These are phyloP conservation scores for Ceratocystis huliohia DNA, from an alignment of 2,329 filamentous ascomycete genomes.

Conservation along the genomic window DNA sequence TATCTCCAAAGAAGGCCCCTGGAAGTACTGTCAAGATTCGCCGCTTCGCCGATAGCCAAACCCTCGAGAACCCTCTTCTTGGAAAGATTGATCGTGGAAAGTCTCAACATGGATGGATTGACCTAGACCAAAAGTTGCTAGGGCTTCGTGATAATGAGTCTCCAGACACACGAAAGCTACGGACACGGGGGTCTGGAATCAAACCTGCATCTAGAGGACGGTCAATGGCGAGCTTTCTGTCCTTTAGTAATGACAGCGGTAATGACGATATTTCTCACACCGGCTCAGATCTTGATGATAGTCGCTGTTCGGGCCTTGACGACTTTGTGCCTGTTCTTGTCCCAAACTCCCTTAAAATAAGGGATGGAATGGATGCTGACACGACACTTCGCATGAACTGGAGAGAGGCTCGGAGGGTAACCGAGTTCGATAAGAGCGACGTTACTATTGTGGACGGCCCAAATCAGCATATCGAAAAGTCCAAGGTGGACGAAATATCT, in stretches of 20 bases:
- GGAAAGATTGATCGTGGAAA: slow-evolving; percentile 9
- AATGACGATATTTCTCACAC: not conserved
- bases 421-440: not conserved
- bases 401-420: slow-evolving; percentile 10
- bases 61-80: slow-evolving; percentile 20
- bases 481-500: slow-evolving; percentile 1
- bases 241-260: not conserved
- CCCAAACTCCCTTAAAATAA: slow-evolving; percentile 16
- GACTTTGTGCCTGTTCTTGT: slow-evolving; percentile 17
- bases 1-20: slow-evolving; percentile 27
- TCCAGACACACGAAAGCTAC: not conserved
- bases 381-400: slow-evolving; percentile 19
- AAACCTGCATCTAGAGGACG: not conserved
- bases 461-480: not conserved
- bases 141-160: not conserved
- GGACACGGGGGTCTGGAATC: not conserved
- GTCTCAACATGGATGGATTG: slow-evolving; percentile 18
- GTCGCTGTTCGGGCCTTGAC: slow-evolving; percentile 4
- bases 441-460: not conserved
- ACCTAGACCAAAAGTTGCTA: slow-evolving; percentile 11
- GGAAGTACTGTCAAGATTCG: slow-evolving; percentile 19
- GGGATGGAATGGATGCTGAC: slow-evolving; percentile 18
- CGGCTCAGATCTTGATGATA: slow-evolving; percentile 10
- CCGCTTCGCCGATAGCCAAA: slow-evolving; percentile 17
- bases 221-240: not conserved